Evolutionary conservation across 129 eudicot genomes (phyloP).

Genomic region (Saussurea involucrata): DNA sequence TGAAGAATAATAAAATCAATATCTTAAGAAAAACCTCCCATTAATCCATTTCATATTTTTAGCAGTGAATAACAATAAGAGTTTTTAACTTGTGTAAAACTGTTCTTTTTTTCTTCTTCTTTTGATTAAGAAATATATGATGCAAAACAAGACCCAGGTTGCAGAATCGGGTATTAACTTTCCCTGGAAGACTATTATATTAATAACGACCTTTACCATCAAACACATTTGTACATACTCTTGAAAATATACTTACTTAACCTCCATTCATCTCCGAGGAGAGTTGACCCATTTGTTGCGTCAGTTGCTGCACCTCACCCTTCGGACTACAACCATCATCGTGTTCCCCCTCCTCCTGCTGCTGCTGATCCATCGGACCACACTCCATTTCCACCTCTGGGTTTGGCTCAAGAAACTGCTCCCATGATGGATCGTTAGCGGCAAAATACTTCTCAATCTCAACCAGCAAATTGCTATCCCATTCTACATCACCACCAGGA

Average conservation of each 20-base stretch:
- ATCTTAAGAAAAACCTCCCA: background rate
- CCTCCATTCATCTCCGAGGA: conserved; percentile 32
- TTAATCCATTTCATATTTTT: background rate
- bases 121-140: background rate
- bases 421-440: conserved; percentile 63
- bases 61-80: background rate
- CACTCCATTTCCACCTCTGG: conserved; percentile 18
- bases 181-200: conserved; percentile 4
- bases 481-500: conserved; percentile 21
- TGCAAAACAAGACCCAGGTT: background rate
- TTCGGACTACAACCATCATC: conserved; percentile 16
- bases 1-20: background rate
- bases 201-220: conserved; percentile 4
- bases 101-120: background rate
- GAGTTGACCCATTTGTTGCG: conserved; percentile 75
- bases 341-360: conserved; percentile 24
- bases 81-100: background rate
- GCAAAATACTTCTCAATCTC: conserved; percentile 51
- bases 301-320: conserved; percentile 44
- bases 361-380: conserved; percentile 5
- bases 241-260: conserved; percentile 2
- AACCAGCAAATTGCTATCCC: conserved; percentile 32
- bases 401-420: conserved; percentile 51
- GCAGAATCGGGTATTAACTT: background rate
- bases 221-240: conserved; percentile 24